These are phyloP conservation scores for Sclerotinia borealis DNA, from an alignment of 2,329 filamentous ascomycete species.

Conservation along the genomic window DNA sequence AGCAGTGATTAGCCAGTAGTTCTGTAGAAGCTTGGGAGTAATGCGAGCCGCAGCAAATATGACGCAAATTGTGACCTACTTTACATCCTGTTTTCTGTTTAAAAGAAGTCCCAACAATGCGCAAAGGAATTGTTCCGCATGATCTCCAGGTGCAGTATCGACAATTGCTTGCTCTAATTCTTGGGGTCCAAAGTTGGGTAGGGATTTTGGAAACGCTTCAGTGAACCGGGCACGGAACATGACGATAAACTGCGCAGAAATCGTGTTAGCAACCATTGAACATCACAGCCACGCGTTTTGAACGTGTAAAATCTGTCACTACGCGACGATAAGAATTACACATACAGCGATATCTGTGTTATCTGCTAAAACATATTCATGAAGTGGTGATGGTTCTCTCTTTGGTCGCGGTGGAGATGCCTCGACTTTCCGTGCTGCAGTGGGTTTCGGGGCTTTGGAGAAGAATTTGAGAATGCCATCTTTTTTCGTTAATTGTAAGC, in stretches of 20 bases:
- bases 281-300: constrained; percentile 42
- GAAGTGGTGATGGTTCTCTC: constrained; percentile 79
- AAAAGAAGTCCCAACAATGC: constrained; percentile 80
- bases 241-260: constrained; percentile 72
- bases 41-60: background rate
- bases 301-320: constrained; percentile 39
- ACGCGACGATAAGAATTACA: constrained; percentile 41
- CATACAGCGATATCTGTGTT: constrained; percentile 88
- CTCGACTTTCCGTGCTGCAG: constrained; percentile 46
- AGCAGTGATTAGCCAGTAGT: constrained; percentile 19
- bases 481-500: constrained; percentile 45
- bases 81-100: constrained; percentile 97
- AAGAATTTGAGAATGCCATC: constrained; percentile 64
- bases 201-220: constrained; percentile 80
- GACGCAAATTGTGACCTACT: constrained; percentile 55
- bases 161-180: constrained; percentile 85
- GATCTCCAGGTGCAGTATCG: constrained; percentile 71
- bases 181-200: constrained; percentile 87
- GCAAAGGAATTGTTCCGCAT: constrained; percentile 83
- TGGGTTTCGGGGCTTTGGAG: constrained; percentile 44
- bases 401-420: constrained; percentile 63
- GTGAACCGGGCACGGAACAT: constrained; percentile 95
- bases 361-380: constrained; percentile 84
- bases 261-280: constrained; percentile 32
- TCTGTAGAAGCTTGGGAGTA: background rate